Percentiles rank a stretch among this genome's conserved stretches.
phyloP scores from a whole-genome alignment of 148 eudicot genomes.

The Cornus suecica region DNA sequence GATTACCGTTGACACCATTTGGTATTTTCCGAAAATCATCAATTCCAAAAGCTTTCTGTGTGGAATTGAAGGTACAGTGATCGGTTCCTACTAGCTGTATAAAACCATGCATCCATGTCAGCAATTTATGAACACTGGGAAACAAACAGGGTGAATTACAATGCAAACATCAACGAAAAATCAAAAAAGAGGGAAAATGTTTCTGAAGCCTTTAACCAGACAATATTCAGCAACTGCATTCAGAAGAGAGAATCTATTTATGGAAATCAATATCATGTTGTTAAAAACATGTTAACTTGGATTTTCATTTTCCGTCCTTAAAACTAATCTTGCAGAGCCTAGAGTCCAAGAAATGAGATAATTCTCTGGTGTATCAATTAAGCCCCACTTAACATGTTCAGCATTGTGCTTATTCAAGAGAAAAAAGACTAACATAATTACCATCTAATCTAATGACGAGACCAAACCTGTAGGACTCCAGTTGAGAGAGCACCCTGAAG shows the following conservation, averaged over 20 bases:
- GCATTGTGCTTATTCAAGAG: not conserved
- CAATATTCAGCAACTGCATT: slow-evolving; percentile 2
- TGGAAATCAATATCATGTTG: not conserved
- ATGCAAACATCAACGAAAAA: not conserved
- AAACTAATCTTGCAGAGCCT: not conserved
- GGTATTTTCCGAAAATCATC: slow-evolving; percentile 95
- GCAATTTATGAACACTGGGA: not conserved
- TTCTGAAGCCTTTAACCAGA: not conserved
- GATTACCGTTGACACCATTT: slow-evolving; percentile 91
- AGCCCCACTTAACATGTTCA: not conserved
- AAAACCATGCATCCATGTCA: slow-evolving; percentile 4
- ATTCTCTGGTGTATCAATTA: not conserved
- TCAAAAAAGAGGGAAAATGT: not conserved
- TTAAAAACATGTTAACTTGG: not conserved
- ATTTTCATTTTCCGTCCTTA: not conserved
- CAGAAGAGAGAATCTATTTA: not conserved
- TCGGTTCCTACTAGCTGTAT: slow-evolving; percentile 97
- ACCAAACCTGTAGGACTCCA: slow-evolving; percentile 81
- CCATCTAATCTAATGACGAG: slow-evolving; percentile 9
- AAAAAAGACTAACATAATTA: not conserved
- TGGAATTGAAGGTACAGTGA: slow-evolving; percentile 87
- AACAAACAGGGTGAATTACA: not conserved
- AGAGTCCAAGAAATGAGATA: not conserved
- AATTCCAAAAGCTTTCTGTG: slow-evolving; percentile 83
- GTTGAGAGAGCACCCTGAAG: slow-evolving; percentile 87